phyloP scores from a whole-genome alignment of 768 basidiomycete genomes.

The Lentinula sp. region DNA sequence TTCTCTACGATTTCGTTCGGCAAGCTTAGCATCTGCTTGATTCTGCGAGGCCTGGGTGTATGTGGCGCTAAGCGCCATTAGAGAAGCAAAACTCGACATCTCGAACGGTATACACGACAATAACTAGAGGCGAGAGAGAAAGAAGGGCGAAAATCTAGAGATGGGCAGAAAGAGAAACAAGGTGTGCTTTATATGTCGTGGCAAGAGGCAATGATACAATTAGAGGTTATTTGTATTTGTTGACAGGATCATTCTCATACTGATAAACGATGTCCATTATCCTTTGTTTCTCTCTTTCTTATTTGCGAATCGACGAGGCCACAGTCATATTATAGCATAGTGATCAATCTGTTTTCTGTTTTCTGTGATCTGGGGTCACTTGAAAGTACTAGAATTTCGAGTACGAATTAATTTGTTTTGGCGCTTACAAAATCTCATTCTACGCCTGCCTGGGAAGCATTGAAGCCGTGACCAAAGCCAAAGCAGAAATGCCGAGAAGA shows the following conservation, averaged over 20 bases:
- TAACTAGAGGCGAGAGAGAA: not conserved
- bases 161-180: not conserved
- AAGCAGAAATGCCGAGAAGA: slow-evolving; percentile 2
- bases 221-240: not conserved
- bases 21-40: not conserved
- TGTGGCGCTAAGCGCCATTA: slow-evolving; percentile 4
- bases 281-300: too few relatives aligned
- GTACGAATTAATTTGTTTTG: too few relatives aligned
- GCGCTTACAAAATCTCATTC: not conserved
- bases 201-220: not conserved
- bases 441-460: not conserved
- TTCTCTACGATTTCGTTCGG: slow-evolving; percentile 1
- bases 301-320: too few relatives aligned
- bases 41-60: not conserved
- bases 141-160: not conserved
- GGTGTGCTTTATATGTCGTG: not conserved
- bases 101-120: not conserved
- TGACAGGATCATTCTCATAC: not conserved
- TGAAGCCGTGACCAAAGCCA: not conserved
- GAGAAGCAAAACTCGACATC: slow-evolving; percentile 5
- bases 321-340: too few relatives aligned
- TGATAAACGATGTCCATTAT: too few relatives aligned
- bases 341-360: too few relatives aligned
- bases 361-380: too few relatives aligned
- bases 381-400: too few relatives aligned